Conservation (phyloP, 2,329 filamentous ascomycete genomes). For the Aureobasidium sp. region DNA sequence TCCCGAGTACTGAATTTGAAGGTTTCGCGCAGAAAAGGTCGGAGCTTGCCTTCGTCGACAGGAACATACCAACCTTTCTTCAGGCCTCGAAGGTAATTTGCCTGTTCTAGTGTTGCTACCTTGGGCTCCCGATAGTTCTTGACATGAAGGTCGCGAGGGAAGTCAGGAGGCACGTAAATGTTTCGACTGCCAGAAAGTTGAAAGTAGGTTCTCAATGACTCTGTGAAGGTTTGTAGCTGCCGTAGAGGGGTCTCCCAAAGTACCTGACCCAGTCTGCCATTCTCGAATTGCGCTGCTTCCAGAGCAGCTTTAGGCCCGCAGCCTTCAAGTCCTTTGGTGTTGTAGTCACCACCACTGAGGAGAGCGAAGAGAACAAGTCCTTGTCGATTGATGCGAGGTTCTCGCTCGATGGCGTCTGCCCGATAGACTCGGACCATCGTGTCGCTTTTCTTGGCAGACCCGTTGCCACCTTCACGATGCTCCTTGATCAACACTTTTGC, state of each 20-base stretch:
- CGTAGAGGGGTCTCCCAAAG: slow-evolving; percentile 21
- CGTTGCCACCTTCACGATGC: slow-evolving; percentile 21
- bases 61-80: slow-evolving; percentile 26
- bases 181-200: neutral
- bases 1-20: slow-evolving; percentile 35
- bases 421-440: slow-evolving; percentile 30
- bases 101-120: slow-evolving; percentile 28
- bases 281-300: slow-evolving; percentile 23
- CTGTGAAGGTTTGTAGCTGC: slow-evolving; percentile 6
- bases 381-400: slow-evolving; percentile 30
- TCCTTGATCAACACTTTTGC: slow-evolving; percentile 36
- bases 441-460: slow-evolving; percentile 18
- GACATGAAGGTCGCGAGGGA: slow-evolving; percentile 25
- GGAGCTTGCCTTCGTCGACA: slow-evolving; percentile 31
- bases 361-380: slow-evolving; percentile 37
- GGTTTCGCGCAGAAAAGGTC: slow-evolving; percentile 28
- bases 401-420: slow-evolving; percentile 25
- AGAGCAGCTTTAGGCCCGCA: slow-evolving; percentile 32
- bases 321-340: slow-evolving; percentile 29
- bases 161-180: slow-evolving; percentile 22
- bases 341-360: slow-evolving; percentile 38
- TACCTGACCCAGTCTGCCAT: slow-evolving; percentile 30
- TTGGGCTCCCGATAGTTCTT: slow-evolving; percentile 34
- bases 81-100: slow-evolving; percentile 27
- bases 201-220: neutral